Conservation (phyloP, 768 basidiomycete species). For the Gelatoporia subvermispora region DNA sequence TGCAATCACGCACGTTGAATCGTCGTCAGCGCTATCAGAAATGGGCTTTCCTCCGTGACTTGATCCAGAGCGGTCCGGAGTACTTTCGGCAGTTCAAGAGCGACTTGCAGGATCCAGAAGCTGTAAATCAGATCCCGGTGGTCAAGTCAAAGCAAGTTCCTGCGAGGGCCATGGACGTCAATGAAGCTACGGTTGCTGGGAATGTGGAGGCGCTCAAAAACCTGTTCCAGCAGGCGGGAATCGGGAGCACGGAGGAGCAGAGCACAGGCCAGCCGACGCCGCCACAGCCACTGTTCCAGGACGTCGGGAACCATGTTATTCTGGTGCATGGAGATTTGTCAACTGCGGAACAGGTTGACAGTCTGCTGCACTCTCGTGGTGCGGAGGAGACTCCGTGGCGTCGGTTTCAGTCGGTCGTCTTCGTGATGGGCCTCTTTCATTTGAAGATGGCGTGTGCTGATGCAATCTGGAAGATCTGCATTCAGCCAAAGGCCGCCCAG, state of each 20-base stretch:
- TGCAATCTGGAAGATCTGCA: constrained; percentile 8
- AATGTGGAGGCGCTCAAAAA: constrained; percentile 20
- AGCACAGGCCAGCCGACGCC: neutral
- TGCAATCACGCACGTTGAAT: neutral
- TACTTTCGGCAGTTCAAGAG: constrained; percentile 4
- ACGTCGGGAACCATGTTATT: constrained; percentile 9
- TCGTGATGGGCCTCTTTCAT: constrained; percentile 31
- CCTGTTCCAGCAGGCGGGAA: constrained; percentile 13
- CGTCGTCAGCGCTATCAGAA: constrained; percentile 6
- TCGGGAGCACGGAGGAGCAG: constrained; percentile 4
- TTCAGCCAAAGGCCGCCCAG: constrained; percentile 3
- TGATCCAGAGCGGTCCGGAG: constrained; percentile 22
- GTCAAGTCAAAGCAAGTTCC: constrained; percentile 15
- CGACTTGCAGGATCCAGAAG: constrained; percentile 9
- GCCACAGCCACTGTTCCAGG: too few relatives aligned
- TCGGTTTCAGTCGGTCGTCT: constrained; percentile 29
- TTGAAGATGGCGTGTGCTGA: constrained; percentile 29
- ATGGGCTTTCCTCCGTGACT: constrained; percentile 24
- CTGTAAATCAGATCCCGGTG: constrained; percentile 15
- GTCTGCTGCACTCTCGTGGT: constrained; percentile 9
- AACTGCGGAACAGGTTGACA: constrained; percentile 9
- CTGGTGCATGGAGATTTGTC: constrained; percentile 19
- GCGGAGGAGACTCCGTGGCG: constrained; percentile 26
- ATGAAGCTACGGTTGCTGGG: constrained; percentile 14
- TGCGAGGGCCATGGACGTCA: constrained; percentile 15